Conservation (phyloP, 2,329 filamentous ascomycete species). For the Arthroderma sp. region DNA sequence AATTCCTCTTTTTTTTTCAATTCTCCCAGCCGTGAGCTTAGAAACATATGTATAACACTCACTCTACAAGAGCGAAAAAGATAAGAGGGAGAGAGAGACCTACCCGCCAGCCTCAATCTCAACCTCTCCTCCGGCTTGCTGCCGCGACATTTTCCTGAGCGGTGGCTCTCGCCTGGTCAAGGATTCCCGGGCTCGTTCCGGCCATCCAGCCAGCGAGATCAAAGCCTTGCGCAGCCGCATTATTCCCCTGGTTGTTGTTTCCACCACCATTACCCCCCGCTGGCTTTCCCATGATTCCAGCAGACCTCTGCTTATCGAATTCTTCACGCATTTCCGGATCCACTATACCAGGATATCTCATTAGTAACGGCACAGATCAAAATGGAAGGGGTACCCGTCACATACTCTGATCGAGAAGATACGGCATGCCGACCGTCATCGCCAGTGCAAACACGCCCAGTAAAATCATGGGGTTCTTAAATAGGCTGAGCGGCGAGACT, state of each 20-base stretch:
- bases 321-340: slow-evolving; percentile 91
- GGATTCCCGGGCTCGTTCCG: slow-evolving; percentile 30
- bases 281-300: slow-evolving; percentile 46
- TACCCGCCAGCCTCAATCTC: background rate
- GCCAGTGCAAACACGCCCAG: slow-evolving; percentile 72
- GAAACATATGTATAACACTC: too few species aligned
- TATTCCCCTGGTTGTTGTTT: slow-evolving; percentile 14
- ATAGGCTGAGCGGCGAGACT: slow-evolving; percentile 68
- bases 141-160: slow-evolving; percentile 5
- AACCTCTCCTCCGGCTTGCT: slow-evolving; percentile 1
- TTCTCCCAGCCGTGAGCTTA: too few species aligned
- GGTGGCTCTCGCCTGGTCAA: slow-evolving; percentile 20
- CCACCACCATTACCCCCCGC: slow-evolving; percentile 25
- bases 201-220: slow-evolving; percentile 58
- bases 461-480: slow-evolving; percentile 95
- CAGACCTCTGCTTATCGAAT: slow-evolving; percentile 79
- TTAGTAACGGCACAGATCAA: too few species aligned
- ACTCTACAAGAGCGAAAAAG: too few species aligned
- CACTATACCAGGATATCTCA: slow-evolving; percentile 44
- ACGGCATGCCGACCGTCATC: slow-evolving; percentile 84
- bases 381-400: slow-evolving; percentile 12
- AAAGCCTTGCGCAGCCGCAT: slow-evolving; percentile 45
- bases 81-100: background rate
- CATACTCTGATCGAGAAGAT: slow-evolving; percentile 90
- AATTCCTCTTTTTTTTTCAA: too few species aligned